Base-by-base conservation (phyloP, 495 filamentous ascomycete genomes). In the Penicillium subrubescens region DNA sequence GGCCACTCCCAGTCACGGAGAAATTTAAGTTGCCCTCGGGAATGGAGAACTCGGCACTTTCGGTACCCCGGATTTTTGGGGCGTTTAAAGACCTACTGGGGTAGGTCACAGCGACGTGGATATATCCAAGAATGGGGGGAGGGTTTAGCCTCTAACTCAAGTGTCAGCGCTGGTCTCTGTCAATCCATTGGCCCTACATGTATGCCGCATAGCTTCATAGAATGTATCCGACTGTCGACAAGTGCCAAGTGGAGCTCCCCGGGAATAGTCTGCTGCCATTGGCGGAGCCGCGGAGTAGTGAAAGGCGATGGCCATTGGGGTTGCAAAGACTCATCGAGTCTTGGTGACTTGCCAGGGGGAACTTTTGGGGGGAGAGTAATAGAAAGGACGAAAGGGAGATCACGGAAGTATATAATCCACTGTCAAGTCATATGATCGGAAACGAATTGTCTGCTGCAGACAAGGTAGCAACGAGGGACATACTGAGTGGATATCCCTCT, bases 1-100 rank as follows among this genome's bases (percentile, higher is more conserved):
- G 59, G 8, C 46, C 33, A 54, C 17, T 46, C 25, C 43, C 44
- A 35, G 44, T 52, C 27, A 46, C 60, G 57, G 33, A 35, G 59
- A 57, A 51, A 66, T 63, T 59, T 59, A 65, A 73, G 71, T 73
- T 73, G 63, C 69, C 71, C 71, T 69, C 67, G 69, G 71, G 67
- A 69, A 73, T 61, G 65, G 67, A 61, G 57, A 37, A 60, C 37
- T 62, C 61, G 55, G 59, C 25, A 60, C 51, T 60, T 39, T 67
- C 67, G 65, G 64, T 72, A 59, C 67, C 71, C 64, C 69, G 67
- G 64, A 60, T 39, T 63, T 27, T 60, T 14, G 31, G 15, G 37
- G 41, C 61, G 33, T 29, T 17, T 21, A 21, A 19, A 10, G 17
- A 41, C 39, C 21, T 23, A 46, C 17, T 41, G 63, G 66, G 60